Percentiles rank a stretch among this genome's conserved stretches.
Evolutionary conservation across 2,329 filamentous ascomycete species (phyloP).

Genomic region (Scytalidium sp.): DNA sequence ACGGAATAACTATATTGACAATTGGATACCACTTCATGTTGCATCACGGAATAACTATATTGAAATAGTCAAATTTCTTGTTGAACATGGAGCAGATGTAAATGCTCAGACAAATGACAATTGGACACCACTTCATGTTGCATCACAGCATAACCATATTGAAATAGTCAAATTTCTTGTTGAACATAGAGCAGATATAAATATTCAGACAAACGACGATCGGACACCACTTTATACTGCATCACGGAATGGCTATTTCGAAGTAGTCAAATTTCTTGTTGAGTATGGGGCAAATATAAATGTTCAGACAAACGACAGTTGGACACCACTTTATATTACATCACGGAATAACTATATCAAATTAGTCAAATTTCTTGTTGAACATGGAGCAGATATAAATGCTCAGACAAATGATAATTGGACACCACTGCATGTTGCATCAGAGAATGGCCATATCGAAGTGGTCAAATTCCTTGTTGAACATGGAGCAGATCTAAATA

Average conservation of each 20-base stretch:
- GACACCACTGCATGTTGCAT: not conserved
- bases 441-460: not conserved
- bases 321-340: slow-evolving; percentile 4
- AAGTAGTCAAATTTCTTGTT: no score
- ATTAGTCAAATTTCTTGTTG: slow-evolving; percentile 4
- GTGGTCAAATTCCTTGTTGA: slow-evolving; percentile 6
- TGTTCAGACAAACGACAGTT: slow-evolving; percentile 1
- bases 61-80: slow-evolving; percentile 1
- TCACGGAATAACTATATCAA: not conserved
- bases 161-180: slow-evolving; percentile 5
- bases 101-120: not conserved
- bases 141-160: slow-evolving; percentile 1
- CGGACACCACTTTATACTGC: no score
- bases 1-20: not conserved
- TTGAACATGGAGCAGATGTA: slow-evolving; percentile 6
- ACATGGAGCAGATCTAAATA: slow-evolving; percentile 4
- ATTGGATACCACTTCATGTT: slow-evolving; percentile 3
- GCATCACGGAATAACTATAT: not conserved
- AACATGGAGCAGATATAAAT: slow-evolving; percentile 4
- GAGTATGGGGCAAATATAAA: slow-evolving; percentile 6
- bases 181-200: slow-evolving; percentile 8
- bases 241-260: no score
- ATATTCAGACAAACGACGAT: no score
- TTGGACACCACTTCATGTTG: not conserved
- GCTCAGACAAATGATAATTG: slow-evolving; percentile 1